These are phyloP conservation scores for Crithidia bombi DNA, from an alignment of 208 protist species.

Conservation along the genomic window DNA sequence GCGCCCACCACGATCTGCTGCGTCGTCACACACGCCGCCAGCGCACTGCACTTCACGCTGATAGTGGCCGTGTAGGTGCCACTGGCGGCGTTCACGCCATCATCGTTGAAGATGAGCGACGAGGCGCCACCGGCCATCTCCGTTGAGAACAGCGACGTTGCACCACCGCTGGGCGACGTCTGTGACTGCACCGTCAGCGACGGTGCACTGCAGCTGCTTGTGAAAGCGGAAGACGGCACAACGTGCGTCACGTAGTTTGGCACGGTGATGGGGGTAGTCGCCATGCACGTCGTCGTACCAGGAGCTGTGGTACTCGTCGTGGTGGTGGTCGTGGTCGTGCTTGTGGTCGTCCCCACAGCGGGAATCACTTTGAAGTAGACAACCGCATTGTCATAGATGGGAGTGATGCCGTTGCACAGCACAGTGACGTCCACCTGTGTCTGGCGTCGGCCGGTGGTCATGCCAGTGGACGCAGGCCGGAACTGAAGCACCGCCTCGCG, in stretches of 20 bases:
- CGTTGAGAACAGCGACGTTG: conserved; percentile 28
- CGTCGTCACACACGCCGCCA: conserved; percentile 33
- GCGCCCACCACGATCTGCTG: conserved; percentile 40
- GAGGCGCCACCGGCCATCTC: conserved; percentile 14
- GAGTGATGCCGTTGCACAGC: conserved; percentile 53
- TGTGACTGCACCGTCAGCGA: conserved; percentile 14
- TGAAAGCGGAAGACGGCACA: conserved; percentile 18
- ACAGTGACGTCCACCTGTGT: conserved; percentile 38
- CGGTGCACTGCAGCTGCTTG: conserved; percentile 15
- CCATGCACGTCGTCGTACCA: conserved; percentile 27
- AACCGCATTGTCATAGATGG: conserved; percentile 36
- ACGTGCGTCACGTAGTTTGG: conserved; percentile 5
- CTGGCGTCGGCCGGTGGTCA: conserved; percentile 12
- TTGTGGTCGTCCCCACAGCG: conserved; percentile 26
- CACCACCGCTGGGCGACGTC: conserved; percentile 5
- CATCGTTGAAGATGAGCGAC: conserved; percentile 48
- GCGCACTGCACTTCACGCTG: conserved; percentile 47
- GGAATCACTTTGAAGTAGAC: conserved; percentile 53
- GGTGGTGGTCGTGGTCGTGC: conserved; percentile 38
- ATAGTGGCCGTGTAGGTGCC: conserved; percentile 53
- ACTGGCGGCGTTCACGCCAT: conserved; percentile 27
- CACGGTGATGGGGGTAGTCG: conserved; percentile 20
- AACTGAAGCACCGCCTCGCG: conserved; percentile 36
- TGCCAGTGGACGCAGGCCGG: conserved; percentile 39
- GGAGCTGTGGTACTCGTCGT: conserved; percentile 37